phyloP scores from a whole-genome alignment of 2,329 filamentous ascomycete genomes.

The Alternaria metachromatica region DNA sequence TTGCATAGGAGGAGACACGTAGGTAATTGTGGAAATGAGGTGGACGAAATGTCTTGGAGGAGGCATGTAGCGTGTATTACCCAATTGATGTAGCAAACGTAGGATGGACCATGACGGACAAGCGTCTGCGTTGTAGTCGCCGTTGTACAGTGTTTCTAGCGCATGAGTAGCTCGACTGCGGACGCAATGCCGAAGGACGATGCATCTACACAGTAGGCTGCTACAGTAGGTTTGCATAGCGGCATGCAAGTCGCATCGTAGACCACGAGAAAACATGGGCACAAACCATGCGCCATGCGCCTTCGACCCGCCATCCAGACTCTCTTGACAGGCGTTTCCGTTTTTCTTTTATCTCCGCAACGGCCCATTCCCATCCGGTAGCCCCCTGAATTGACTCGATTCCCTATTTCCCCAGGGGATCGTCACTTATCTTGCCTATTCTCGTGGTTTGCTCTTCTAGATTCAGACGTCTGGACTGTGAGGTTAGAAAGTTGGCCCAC shows the following conservation, averaged over 20 bases:
- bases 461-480: background rate
- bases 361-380: background rate
- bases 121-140: background rate
- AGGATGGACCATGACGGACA: background rate
- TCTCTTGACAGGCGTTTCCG: background rate
- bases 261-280: conserved; percentile 6
- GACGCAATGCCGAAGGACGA: background rate
- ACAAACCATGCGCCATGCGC: conserved; percentile 1
- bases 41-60: background rate
- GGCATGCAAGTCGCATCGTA: conserved; percentile 10
- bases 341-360: conserved; percentile 7
- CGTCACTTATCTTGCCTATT: background rate
- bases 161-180: background rate
- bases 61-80: background rate
- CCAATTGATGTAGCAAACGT: background rate
- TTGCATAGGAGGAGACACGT: conserved; percentile 20
- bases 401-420: conserved; percentile 2
- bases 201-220: background rate
- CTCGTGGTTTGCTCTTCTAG: background rate
- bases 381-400: conserved; percentile 5
- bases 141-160: background rate
- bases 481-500: background rate
- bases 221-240: conserved; percentile 1
- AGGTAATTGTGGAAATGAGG: conserved; percentile 8
- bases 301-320: conserved; percentile 13